These are phyloP conservation scores for Physcia stellaris DNA, from an alignment of 495 filamentous ascomycete species.

Conservation along the genomic window DNA sequence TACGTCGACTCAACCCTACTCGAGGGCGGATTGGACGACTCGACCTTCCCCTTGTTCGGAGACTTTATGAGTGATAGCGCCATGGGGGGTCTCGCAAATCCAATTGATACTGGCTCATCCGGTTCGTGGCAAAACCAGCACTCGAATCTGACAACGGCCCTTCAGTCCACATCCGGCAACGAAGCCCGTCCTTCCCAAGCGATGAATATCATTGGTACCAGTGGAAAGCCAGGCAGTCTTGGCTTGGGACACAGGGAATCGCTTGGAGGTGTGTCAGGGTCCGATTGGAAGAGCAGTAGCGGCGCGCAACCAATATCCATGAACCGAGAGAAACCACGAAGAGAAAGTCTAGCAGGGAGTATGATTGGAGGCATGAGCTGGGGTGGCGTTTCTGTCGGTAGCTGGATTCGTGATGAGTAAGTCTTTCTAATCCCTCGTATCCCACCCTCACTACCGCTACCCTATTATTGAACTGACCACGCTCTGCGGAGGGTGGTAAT, in stretches of 20 bases:
- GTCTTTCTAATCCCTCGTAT: too few relatives aligned
- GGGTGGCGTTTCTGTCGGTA: conserved; percentile 91
- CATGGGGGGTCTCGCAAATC: conserved; percentile 41
- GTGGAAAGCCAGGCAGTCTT: conserved; percentile 5
- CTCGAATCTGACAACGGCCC: conserved; percentile 48
- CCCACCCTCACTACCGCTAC: conserved; percentile 2
- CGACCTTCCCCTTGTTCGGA: conserved; percentile 31
- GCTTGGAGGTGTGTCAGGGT: conserved; percentile 36
- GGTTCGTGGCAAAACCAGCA: conserved; percentile 47
- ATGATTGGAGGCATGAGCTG: conserved; percentile 91
- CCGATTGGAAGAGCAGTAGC: conserved; percentile 42
- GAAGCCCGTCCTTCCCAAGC: conserved; percentile 17
- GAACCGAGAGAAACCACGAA: conserved; percentile 60
- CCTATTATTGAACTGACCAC: not conserved
- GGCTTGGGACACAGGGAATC: conserved; percentile 48
- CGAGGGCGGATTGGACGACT: conserved; percentile 26
- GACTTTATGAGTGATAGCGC: conserved; percentile 17
- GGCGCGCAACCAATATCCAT: conserved; percentile 80
- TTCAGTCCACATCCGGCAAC: conserved; percentile 35
- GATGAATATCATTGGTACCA: conserved; percentile 11
- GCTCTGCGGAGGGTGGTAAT: too few relatives aligned
- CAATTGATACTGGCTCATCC: conserved; percentile 53
- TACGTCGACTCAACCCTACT: conserved; percentile 24
- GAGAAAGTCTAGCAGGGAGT: conserved; percentile 79
- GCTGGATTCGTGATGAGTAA: conserved; percentile 97